Conservation (phyloP, 768 basidiomycete species). For the Lactarius indigo region DNA sequence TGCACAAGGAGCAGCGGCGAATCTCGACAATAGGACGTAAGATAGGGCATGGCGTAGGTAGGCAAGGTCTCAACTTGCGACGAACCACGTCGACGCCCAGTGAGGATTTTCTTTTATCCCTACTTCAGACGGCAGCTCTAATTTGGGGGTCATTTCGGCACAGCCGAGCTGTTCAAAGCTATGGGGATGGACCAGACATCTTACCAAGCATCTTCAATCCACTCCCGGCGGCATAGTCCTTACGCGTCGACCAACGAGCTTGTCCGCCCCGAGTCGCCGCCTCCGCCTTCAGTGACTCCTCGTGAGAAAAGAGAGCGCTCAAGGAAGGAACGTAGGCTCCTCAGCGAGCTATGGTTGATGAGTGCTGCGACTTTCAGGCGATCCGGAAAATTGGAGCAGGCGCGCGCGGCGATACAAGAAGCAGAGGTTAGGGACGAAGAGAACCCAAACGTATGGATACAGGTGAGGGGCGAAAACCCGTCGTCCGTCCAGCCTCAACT, state of each 20-base stretch:
- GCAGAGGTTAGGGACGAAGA: conserved; percentile 85
- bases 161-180: conserved; percentile 17
- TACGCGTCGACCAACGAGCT: conserved; percentile 34
- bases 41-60: conserved; percentile 66
- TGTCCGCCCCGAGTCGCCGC: conserved; percentile 35
- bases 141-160: neutral
- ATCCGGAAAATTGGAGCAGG: conserved; percentile 85
- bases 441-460: conserved; percentile 91
- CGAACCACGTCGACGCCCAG: conserved; percentile 69
- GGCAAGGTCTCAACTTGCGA: conserved; percentile 43
- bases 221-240: conserved; percentile 59
- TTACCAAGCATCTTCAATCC: conserved; percentile 80
- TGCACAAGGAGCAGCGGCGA: conserved; percentile 67
- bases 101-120: conserved; percentile 32
- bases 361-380: conserved; percentile 92
- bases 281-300: conserved; percentile 31
- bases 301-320: conserved; percentile 35
- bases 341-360: conserved; percentile 91
- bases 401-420: conserved; percentile 88
- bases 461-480: conserved; percentile 48
- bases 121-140: neutral
- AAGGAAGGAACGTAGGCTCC: conserved; percentile 56
- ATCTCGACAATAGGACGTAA: conserved; percentile 76
- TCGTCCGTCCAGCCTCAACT: neutral
- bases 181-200: conserved; percentile 37